Evolutionary conservation across 352 stramenopile genomes (phyloP).

Genomic region (Globisporangium heterothallicum): DNA sequence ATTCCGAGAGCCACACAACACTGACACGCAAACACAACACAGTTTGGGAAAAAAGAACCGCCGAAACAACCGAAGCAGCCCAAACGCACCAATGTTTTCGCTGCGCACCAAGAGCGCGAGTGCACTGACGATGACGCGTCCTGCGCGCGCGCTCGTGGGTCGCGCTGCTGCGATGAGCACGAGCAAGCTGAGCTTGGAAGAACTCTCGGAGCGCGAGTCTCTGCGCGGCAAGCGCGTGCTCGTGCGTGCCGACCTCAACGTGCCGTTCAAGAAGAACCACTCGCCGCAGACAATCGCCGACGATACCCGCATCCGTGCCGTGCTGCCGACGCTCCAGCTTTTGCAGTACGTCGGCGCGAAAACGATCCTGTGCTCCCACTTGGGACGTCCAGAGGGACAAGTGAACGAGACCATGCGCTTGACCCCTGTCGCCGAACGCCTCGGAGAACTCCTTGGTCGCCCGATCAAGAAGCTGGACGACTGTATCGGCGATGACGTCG

Average conservation of each 20-base stretch:
- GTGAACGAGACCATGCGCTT: constrained; percentile 79
- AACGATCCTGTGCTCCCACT: constrained; percentile 94
- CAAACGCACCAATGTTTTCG: constrained; percentile 5
- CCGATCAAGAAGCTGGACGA: constrained; percentile 92
- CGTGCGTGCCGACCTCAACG: constrained; percentile 98
- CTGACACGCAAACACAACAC: neutral
- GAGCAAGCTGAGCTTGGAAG: constrained; percentile 64
- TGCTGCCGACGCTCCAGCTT: constrained; percentile 90
- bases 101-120: constrained; percentile 2
- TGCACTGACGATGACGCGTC: neutral
- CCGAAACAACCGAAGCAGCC: neutral
- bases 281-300: constrained; percentile 95
- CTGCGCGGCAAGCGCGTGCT: constrained; percentile 96
- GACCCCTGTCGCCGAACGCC: constrained; percentile 88
- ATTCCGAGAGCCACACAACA: constrained; percentile 8
- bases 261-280: constrained; percentile 92
- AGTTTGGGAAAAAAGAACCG: neutral
- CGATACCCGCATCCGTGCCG: constrained; percentile 92
- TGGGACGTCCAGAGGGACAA: constrained; percentile 95
- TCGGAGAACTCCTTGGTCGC: constrained; percentile 91
- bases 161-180: constrained; percentile 30
- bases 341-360: constrained; percentile 94
- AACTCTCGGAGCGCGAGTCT: constrained; percentile 51
- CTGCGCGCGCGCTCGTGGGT: constrained; percentile 1
- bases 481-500: constrained; percentile 93